Percentiles rank a stretch among this genome's conserved stretches.
These are phyloP conservation scores for Fusarium tjaetaba DNA, from an alignment of 2,329 filamentous ascomycete genomes.

Conservation along the genomic window DNA sequence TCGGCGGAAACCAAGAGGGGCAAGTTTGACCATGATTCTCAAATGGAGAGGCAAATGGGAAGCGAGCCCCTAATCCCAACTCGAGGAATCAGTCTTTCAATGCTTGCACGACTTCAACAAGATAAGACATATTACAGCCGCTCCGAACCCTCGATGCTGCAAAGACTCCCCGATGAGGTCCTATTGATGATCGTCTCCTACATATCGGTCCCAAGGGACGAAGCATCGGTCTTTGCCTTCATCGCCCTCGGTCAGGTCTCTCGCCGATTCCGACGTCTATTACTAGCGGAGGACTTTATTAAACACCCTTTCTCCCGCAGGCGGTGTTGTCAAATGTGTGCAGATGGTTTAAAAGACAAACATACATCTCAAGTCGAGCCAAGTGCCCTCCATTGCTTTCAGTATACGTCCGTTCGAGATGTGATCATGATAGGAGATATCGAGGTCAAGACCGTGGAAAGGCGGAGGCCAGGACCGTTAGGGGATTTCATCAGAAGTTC, in stretches of 20 bases:
- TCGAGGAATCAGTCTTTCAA: neutral
- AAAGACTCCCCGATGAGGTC: neutral
- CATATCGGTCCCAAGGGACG: neutral
- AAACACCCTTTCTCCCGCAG: neutral
- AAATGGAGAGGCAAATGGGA: neutral
- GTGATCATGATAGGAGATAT: accelerated
- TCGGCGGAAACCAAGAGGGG: accelerated
- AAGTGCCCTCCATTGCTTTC: neutral
- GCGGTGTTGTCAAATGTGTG: neutral
- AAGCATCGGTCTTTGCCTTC: neutral
- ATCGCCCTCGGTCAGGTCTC: neutral
- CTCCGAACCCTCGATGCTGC: neutral
- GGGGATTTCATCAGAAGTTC: neutral
- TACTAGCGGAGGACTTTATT: neutral
- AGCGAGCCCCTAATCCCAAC: neutral
- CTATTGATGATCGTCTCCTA: neutral
- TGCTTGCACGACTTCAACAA: too few relatives aligned
- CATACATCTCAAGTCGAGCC: neutral
- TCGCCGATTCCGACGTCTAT: neutral
- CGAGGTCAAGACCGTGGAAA: too few relatives aligned
- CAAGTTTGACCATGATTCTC: neutral
- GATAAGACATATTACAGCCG: too few relatives aligned
- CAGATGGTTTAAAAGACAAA: neutral
- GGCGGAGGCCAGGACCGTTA: neutral
- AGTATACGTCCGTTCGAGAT: neutral